phyloP scores from a whole-genome alignment of 2,329 filamentous ascomycete species.

The Hansfordia pulvinata region DNA sequence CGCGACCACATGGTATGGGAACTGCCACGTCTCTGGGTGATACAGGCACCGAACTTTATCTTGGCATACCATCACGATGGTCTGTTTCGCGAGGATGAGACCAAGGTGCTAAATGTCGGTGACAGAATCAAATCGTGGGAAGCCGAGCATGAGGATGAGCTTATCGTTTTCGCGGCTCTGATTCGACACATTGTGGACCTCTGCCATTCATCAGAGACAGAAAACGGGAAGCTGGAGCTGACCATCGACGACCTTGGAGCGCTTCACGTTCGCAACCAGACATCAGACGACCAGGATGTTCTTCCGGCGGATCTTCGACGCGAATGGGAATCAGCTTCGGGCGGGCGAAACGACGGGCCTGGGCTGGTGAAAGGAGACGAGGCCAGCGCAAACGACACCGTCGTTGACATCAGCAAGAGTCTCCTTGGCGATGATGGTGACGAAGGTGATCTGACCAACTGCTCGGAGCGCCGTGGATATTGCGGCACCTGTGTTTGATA shows the following conservation, averaged over 20 bases:
- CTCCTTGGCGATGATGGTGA: background rate
- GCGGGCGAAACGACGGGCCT: too few species aligned
- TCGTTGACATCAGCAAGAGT: background rate
- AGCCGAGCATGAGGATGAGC: background rate
- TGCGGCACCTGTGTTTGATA: background rate
- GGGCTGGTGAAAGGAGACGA: background rate
- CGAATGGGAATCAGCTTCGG: background rate
- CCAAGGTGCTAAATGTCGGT: conserved; percentile 1
- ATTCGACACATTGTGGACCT: background rate
- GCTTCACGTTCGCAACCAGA: background rate
- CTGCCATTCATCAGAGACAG: background rate
- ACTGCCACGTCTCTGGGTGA: conserved; percentile 26
- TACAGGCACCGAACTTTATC: conserved; percentile 23
- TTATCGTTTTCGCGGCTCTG: background rate
- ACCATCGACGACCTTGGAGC: background rate
- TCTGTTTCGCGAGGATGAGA: conserved; percentile 21
- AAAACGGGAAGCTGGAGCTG: background rate
- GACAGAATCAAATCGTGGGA: background rate
- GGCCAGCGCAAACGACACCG: background rate
- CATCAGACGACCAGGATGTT: background rate
- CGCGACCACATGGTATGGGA: conserved; percentile 19
- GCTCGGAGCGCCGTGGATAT: conserved; percentile 1
- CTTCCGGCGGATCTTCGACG: background rate
- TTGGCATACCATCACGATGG: conserved; percentile 24
- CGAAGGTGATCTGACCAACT: background rate